Base-by-base conservation (phyloP, 1,284 basidiomycete species). In the Ustilago lituana region DNA sequence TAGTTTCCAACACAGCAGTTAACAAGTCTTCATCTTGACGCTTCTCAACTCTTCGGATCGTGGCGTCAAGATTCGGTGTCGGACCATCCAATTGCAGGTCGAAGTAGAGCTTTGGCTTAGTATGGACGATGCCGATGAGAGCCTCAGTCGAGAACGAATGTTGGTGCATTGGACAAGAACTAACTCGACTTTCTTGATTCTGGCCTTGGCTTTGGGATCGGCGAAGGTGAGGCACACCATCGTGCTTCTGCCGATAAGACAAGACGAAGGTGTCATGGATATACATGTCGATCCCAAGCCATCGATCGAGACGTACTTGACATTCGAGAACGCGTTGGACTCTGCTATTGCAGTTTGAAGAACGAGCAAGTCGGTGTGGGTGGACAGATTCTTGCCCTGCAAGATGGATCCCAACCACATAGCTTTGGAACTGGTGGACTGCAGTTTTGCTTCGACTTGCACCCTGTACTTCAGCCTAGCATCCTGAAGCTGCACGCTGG, bases 401-500 rank as follows among this genome's bases (percentile, higher is more conserved):
- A 51, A 7, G 15, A 35, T 5, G 14, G 31, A 33, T 1, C 32
- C 8, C 15, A 47, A 37, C 57, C 32, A 49, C 8, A 24, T 8
- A 5, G 20, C 12, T 6, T 27, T 37, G 17, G 11, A 31, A 9
- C 26, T 27, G 2, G 44, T 26, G 12, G 45, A 43, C 24, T 27
- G 19, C 14, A 51, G n/a, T 23, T 38, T 53, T 1, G 51, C 58
- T 4, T 35, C 20, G 22, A 44, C 58, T 17, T 29, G 19, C 10
- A 54, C 29, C 12, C 45, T 60, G 51, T 60, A 60, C 15, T 19
- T 37, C 35, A 53, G 4, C 14, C 51, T 23, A 5, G 45, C 58
- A 35, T 60, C 50, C 0, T 33, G 50, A 0, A 60, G 57, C 33
- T 51, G 50, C 8, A 60, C 35, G 35, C 50, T 60, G 1, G 57